Percentiles rank a stretch among this genome's conserved stretches.
Conservation (phyloP, 192 early-diverging fungal species). For the Linderina pennispora region DNA sequence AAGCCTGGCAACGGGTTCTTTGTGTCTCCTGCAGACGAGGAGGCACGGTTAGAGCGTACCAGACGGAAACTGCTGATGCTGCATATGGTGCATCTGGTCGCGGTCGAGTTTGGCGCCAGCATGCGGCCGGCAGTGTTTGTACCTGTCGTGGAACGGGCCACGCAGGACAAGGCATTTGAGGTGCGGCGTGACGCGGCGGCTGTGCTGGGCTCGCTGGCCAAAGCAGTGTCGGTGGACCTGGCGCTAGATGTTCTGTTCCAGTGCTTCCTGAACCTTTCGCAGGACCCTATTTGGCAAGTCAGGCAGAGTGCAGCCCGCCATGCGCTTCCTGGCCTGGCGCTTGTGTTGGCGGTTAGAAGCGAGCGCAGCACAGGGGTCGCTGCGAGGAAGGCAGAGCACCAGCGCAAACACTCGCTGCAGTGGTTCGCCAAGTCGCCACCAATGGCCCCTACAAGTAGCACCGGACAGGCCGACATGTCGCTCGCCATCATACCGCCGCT, state of each 20-base stretch:
- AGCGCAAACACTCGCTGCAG: constrained; percentile 28
- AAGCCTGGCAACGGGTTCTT: constrained; percentile 8
- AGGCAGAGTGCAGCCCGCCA: constrained; percentile 39
- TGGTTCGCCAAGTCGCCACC: constrained; percentile 5
- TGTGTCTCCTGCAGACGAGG: constrained; percentile 33
- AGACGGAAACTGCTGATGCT: constrained; percentile 44
- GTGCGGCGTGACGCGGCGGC: constrained; percentile 47
- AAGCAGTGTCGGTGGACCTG: constrained; percentile 39
- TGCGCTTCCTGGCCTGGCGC: constrained; percentile 43
- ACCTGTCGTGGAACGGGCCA: constrained; percentile 39
- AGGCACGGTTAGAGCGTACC: constrained; percentile 30
- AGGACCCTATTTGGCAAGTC: constrained; percentile 47
- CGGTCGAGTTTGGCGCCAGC: constrained; percentile 28
- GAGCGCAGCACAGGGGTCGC: neutral
- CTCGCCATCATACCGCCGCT: too few relatives aligned
- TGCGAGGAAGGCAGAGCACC: neutral
- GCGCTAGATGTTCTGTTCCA: constrained; percentile 40
- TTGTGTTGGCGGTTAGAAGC: constrained; percentile 25
- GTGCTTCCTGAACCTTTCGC: constrained; percentile 25
- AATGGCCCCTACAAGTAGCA: too few relatives aligned
- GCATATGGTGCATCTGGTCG: constrained; percentile 43
- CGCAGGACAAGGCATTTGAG: constrained; percentile 35
- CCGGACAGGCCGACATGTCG: too few relatives aligned
- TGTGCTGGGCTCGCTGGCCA: constrained; percentile 36
- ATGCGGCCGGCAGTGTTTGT: constrained; percentile 48